Conservation (phyloP, 495 filamentous ascomycete genomes). For the Friedmanniomyces simplex region DNA sequence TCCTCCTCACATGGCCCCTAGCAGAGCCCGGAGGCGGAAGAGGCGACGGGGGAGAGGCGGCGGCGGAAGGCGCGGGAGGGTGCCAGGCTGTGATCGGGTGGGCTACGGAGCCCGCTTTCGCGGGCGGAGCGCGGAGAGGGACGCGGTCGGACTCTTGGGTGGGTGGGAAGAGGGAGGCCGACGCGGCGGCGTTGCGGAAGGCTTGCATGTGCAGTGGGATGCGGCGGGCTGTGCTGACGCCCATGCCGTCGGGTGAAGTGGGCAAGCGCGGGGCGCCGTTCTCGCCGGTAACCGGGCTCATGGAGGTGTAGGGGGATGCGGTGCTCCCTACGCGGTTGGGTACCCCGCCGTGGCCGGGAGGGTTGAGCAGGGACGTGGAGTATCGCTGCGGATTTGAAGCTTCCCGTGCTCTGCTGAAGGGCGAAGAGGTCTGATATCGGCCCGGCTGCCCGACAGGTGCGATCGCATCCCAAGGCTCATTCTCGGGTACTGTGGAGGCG, state of each 20-base stretch:
- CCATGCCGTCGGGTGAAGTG: not conserved
- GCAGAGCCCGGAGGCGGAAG: not conserved
- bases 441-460: not conserved
- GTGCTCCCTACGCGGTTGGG: not conserved
- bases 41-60: no score
- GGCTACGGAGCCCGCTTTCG: slow-evolving; percentile 6
- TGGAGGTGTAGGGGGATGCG: not conserved
- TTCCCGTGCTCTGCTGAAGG: slow-evolving; percentile 3
- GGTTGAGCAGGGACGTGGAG: slow-evolving; percentile 21
- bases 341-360: slow-evolving; percentile 24
- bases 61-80: slow-evolving; percentile 5
- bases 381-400: slow-evolving; percentile 6
- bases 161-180: slow-evolving; percentile 17
- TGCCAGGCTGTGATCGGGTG: slow-evolving; percentile 19
- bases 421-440: not conserved
- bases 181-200: slow-evolving; percentile 12
- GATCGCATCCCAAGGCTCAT: slow-evolving; percentile 3
- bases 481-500: not conserved
- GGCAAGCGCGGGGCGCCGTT: not conserved
- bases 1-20: slow-evolving; percentile 5
- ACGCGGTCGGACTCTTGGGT: slow-evolving; percentile 9
- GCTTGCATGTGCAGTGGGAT: slow-evolving; percentile 18
- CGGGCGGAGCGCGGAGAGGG: slow-evolving; percentile 3
- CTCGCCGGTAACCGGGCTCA: not conserved
- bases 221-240: not conserved